phyloP scores from a whole-genome alignment of 164 flowering plant species.

The Hamamelis virginiana region DNA sequence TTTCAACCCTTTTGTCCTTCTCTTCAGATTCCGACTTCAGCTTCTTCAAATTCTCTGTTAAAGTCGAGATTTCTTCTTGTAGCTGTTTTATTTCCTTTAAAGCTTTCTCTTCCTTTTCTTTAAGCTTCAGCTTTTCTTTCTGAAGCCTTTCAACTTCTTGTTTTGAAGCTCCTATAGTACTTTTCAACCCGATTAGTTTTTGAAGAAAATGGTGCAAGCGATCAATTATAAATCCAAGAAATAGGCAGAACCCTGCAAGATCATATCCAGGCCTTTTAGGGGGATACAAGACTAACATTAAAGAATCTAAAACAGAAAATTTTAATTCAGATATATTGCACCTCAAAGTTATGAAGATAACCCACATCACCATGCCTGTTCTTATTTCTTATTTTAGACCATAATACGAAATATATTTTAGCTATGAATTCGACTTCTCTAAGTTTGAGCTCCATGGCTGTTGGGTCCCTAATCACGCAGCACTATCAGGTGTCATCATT shows the following conservation, averaged over 20 bases:
- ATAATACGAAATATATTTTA: too few species aligned
- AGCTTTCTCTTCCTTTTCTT: constrained; percentile 70
- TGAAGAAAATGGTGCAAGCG: constrained; percentile 79
- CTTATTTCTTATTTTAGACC: too few species aligned
- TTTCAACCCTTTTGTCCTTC: constrained; percentile 61
- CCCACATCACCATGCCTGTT: too few species aligned
- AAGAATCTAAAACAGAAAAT: not conserved
- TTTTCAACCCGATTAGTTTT: constrained; percentile 52
- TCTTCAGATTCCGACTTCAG: constrained; percentile 58
- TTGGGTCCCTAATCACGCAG: too few species aligned
- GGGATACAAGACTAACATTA: not conserved
- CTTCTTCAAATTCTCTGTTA: constrained; percentile 59
- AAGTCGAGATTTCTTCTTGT: constrained; percentile 47
- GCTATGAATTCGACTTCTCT: too few species aligned
- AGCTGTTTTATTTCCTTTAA: constrained; percentile 49
- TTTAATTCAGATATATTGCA: not conserved
- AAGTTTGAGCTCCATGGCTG: too few species aligned
- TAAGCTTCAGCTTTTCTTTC: constrained; percentile 47
- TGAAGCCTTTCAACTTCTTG: constrained; percentile 64
- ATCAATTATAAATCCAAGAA: constrained; percentile 81
- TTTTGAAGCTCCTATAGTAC: constrained; percentile 46
- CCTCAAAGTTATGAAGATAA: too few species aligned
- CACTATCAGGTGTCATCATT: too few species aligned
- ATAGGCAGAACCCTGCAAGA: constrained; percentile 74
- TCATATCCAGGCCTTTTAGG: not conserved